Percentiles rank a stretch among this genome's conserved stretches.
Evolutionary conservation across 2,329 filamentous ascomycete species (phyloP).

Genomic region (Orbilia blumenaviensis): DNA sequence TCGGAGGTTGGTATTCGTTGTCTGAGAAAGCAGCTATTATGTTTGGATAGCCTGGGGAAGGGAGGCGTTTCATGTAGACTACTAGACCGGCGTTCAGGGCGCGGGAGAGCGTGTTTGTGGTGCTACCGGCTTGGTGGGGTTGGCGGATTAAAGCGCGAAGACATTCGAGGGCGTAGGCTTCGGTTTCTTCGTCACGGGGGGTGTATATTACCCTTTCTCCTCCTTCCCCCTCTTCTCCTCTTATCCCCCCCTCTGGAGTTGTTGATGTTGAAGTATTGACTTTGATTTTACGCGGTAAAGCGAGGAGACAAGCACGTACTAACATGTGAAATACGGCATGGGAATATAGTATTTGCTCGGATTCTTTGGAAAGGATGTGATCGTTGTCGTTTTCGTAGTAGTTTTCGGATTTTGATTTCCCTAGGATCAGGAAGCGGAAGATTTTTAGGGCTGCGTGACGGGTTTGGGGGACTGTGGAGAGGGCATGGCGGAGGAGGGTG

Average conservation of each 20-base stretch:
- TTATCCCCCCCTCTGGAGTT: not conserved
- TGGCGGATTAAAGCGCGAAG: slow-evolving; percentile 26
- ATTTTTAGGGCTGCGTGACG: slow-evolving; percentile 42
- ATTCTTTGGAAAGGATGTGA: slow-evolving; percentile 52
- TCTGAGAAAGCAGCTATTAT: slow-evolving; percentile 48
- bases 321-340: slow-evolving; percentile 35
- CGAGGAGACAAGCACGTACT: slow-evolving; percentile 23
- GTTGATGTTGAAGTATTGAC: no score
- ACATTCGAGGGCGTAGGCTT: slow-evolving; percentile 50
- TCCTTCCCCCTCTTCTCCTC: no score
- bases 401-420: slow-evolving; percentile 50
- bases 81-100: slow-evolving; percentile 33
- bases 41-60: slow-evolving; percentile 19
- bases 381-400: slow-evolving; percentile 54
- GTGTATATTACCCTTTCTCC: not conserved
- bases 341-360: slow-evolving; percentile 22
- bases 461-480: not conserved
- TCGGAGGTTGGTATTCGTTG: slow-evolving; percentile 24
- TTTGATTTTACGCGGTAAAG: not conserved
- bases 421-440: slow-evolving; percentile 50
- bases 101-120: not conserved
- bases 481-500: slow-evolving; percentile 22
- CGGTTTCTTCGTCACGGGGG: slow-evolving; percentile 39
- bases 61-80: slow-evolving; percentile 31
- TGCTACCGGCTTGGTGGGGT: not conserved